Evolutionary conservation across 148 eudicot species (phyloP).

Genomic region (Amaranthus cruentus): DNA sequence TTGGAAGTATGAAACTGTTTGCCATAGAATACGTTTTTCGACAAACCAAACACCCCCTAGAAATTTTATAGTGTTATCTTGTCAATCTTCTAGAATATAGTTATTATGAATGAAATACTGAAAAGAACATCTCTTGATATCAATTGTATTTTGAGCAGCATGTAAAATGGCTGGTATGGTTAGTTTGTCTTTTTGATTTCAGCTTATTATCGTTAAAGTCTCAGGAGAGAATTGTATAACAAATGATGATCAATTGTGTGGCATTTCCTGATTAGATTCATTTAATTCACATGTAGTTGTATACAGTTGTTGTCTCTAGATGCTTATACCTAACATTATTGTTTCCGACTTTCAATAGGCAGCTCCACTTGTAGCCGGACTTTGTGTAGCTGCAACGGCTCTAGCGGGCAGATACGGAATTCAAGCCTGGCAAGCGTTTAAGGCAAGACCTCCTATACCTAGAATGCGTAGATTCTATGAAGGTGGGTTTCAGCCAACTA

Average conservation of each 20-base stretch:
- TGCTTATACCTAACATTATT: neutral
- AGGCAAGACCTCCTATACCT: conserved; percentile 60
- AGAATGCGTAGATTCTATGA: conserved; percentile 69
- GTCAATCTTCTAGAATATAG: no score
- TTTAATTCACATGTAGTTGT: neutral
- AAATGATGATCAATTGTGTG: no score
- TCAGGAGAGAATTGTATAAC: no score
- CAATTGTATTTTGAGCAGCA: neutral
- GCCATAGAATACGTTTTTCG: no score
- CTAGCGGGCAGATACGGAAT: conserved; percentile 70
- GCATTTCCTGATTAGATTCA: neutral
- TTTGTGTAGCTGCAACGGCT: conserved; percentile 75
- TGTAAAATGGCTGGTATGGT: neutral
- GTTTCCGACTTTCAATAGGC: conserved; percentile 27
- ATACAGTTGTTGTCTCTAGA: neutral
- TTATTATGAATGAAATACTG: no score
- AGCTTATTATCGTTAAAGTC: no score
- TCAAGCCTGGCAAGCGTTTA: conserved; percentile 90
- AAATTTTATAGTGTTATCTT: no score
- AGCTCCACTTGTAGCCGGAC: conserved; percentile 61
- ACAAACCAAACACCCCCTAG: no score
- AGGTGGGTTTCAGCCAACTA: conserved; percentile 71
- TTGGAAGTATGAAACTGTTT: no score
- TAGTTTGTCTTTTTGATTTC: neutral
- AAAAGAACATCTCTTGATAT: neutral